A percentile compares a stretch with the other conserved stretches of the same genome.
These are phyloP conservation scores for Cucumis melo DNA, from an alignment of 306 rosid genomes.

Conservation along the genomic window DNA sequence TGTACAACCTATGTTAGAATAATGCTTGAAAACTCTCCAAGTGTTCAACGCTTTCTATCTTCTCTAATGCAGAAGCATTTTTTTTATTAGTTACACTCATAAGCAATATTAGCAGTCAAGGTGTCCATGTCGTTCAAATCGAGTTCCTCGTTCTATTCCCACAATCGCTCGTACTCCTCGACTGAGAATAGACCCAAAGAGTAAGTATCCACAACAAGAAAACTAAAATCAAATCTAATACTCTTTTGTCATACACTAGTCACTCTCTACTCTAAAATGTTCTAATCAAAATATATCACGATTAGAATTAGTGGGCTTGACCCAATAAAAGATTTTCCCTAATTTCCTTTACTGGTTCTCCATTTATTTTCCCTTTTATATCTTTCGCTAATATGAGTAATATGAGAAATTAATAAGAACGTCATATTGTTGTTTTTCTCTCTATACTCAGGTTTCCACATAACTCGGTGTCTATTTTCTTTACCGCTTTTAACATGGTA, in stretches of 20 bases:
- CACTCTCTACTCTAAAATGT: neutral
- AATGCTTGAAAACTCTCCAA: no score
- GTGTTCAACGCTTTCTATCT: neutral
- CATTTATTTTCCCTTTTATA: no score
- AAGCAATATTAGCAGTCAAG: conserved; percentile 68
- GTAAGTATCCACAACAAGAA: neutral
- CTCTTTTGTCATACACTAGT: neutral
- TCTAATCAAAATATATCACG: neutral
- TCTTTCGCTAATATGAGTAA: no score
- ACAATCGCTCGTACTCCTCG: conserved; percentile 83
- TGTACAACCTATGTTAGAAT: no score
- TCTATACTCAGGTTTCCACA: no score
- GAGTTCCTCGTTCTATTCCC: conserved; percentile 92
- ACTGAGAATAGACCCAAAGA: conserved; percentile 18
- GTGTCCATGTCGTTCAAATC: conserved; percentile 95
- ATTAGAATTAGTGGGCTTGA: no score
- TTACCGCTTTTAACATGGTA: no score
- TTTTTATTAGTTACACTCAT: conserved; percentile 32
- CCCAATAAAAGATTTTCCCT: no score
- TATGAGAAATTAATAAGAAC: no score
- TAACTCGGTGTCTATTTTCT: no score
- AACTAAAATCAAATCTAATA: neutral
- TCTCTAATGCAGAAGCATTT: neutral
- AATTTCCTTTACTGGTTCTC: no score
- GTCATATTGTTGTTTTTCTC: no score